Conservation (phyloP, 257 asterid species). For the Avicennia marina region DNA sequence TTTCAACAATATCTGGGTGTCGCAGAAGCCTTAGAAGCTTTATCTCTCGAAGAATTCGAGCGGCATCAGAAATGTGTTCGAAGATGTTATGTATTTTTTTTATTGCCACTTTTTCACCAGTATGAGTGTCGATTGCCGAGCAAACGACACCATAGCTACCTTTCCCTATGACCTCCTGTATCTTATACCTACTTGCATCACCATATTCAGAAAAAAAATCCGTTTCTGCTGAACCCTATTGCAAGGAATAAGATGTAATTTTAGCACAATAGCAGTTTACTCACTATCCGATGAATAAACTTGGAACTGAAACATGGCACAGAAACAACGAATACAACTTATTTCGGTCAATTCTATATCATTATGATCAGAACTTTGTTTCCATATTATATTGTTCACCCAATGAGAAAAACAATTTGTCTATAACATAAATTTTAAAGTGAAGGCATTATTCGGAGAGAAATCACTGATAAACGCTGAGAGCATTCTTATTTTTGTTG, state of each 20-base stretch:
- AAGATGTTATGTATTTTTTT: conserved; percentile 84
- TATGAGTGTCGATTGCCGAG: conserved; percentile 76
- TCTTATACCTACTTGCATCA: conserved; percentile 73
- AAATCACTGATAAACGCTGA: no score
- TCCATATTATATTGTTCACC: background rate
- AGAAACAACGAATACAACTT: background rate
- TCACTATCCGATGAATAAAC: background rate
- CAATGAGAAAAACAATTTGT: background rate
- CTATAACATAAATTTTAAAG: no score
- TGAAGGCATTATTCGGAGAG: no score
- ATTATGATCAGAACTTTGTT: background rate
- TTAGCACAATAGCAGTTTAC: no score
- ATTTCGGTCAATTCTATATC: background rate
- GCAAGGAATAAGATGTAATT: conserved; percentile 10
- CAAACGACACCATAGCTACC: conserved; percentile 97
- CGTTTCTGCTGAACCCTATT: conserved; percentile 63
- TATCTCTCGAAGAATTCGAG: conserved; percentile 88
- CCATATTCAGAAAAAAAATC: conserved; percentile 92
- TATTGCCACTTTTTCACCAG: conserved; percentile 85
- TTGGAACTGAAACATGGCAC: background rate
- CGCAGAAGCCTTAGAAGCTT: conserved; percentile 84
- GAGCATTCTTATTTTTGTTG: background rate
- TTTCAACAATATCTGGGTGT: conserved; percentile 94
- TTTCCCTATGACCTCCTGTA: conserved; percentile 85
- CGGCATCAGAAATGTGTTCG: conserved; percentile 88